Evolutionary conservation across 352 stramenopile genomes (phyloP).

Genomic region (Phytophthora idaei): DNA sequence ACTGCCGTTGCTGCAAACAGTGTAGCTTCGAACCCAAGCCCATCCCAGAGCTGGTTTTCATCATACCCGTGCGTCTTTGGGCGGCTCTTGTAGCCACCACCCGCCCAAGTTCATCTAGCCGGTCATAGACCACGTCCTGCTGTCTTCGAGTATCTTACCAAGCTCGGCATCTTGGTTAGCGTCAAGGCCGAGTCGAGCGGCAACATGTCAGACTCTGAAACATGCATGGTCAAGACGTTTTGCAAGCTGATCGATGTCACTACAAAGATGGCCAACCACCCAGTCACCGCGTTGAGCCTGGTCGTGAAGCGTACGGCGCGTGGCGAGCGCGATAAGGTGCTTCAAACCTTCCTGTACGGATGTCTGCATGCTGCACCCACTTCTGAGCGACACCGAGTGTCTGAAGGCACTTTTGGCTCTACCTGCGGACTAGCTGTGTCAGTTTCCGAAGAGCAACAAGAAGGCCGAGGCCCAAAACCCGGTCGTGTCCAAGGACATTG

Average conservation of each 20-base stretch:
- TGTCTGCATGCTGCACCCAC: constrained; percentile 72
- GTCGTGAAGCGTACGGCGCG: constrained; percentile 62
- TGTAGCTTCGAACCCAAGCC: constrained; percentile 85
- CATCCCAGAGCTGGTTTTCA: constrained; percentile 84
- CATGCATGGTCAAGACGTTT: constrained; percentile 80
- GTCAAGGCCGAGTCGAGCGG: constrained; percentile 52
- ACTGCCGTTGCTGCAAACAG: constrained; percentile 86
- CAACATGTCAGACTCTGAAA: constrained; percentile 54
- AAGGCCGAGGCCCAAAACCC: constrained; percentile 88
- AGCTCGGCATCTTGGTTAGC: constrained; percentile 77
- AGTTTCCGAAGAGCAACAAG: constrained; percentile 72
- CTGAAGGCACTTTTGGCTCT: constrained; percentile 86
- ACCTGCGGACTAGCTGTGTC: constrained; percentile 66
- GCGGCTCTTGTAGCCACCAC: constrained; percentile 72
- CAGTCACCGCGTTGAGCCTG: constrained; percentile 63
- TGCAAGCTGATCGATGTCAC: constrained; percentile 73
- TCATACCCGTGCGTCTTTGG: constrained; percentile 79
- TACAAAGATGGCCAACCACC: constrained; percentile 56
- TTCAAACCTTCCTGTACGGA: constrained; percentile 84
- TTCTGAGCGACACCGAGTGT: constrained; percentile 79
- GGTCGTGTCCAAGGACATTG: constrained; percentile 87
- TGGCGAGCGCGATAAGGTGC: constrained; percentile 61
- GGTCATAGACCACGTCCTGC: constrained; percentile 75
- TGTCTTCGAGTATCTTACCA: constrained; percentile 86
- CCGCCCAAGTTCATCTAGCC: constrained; percentile 82